Conservation (phyloP, 208 protist species). For the Kentomonas sorsogonicus region DNA sequence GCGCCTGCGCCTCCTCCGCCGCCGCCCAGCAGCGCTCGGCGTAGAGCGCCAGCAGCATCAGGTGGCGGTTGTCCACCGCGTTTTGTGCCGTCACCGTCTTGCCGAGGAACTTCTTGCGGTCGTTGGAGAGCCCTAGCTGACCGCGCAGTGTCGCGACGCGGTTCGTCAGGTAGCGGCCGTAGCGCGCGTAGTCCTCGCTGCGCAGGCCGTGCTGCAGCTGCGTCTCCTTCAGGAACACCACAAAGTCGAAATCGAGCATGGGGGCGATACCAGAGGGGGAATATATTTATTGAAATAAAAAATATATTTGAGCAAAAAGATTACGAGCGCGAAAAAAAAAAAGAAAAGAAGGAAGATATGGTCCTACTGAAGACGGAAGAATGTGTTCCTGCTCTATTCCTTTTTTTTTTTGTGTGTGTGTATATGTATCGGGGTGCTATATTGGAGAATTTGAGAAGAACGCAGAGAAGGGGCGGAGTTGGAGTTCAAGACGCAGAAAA, state of each 20-base stretch:
- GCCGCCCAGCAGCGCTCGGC: constrained; percentile 82
- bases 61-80: constrained; percentile 51
- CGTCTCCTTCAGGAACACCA: constrained; percentile 72
- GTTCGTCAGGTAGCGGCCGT: constrained; percentile 76
- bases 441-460: too few relatives aligned
- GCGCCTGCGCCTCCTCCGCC: constrained; percentile 59
- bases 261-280: background rate
- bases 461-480: too few relatives aligned
- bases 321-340: constrained; percentile 6
- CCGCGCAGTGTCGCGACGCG: constrained; percentile 65
- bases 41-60: constrained; percentile 76
- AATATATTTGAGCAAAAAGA: constrained; percentile 6
- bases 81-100: constrained; percentile 66
- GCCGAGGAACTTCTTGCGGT: constrained; percentile 74
- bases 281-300: background rate
- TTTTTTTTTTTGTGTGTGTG: constrained; percentile 2
- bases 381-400: background rate
- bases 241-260: constrained; percentile 64
- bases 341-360: too few relatives aligned
- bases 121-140: constrained; percentile 68
- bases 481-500: constrained; percentile 2
- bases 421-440: too few relatives aligned
- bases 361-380: background rate
- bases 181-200: constrained; percentile 74
- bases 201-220: constrained; percentile 86